Evolutionary conservation across 2,329 filamentous ascomycete species (phyloP), one percentile per base, ranked within the genome.

Genomic region (Passalora sequoiae): DNA sequence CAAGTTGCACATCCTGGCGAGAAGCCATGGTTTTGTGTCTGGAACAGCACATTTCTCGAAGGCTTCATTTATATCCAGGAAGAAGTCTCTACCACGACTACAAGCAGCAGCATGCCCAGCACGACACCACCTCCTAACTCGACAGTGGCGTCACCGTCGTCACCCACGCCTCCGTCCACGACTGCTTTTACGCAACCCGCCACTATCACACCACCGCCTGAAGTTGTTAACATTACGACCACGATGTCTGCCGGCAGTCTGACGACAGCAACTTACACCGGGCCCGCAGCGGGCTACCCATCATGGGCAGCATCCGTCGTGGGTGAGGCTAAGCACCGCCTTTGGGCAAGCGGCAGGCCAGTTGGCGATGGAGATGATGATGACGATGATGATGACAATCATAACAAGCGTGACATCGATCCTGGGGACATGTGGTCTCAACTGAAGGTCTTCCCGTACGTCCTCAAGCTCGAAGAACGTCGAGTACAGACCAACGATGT

Each of bases 11-110:
- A 67, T 43, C 69, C 72, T n/a, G 77, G 77, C 6, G 77, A 83
- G 25, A 72, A 71, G 46, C 80, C 81, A 2, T 86, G 81, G 81
- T 82, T 79, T 56, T 86, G 81, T 61, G 77, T 76, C 60, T 86
- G 80, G 80, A 85, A 85, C 58, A 67, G 70, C 10, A 85, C 81
- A 0, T 70, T 79, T 40, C 69, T 84, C 38, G 81, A 85, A 60
- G 76, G 77, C 27, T 84, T 83, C 62, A 73, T 86, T 35, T 86
- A 83, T 56, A 68, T 78, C 40, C 72, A 77, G 41, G 63, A 78
- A 59, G 68, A 76, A 36, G 68, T 72, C 10, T 64, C 66, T 10
- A 32, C 49, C 30, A 41, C 36, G 10, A 40, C 32, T 12, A 45
- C 38, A 24, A 52, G 43, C 16, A 54, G 43, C 28, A 29, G 38